These are phyloP conservation scores for Komagataella ulmi DNA, from an alignment of 805 yeast genomes.

Conservation along the genomic window DNA sequence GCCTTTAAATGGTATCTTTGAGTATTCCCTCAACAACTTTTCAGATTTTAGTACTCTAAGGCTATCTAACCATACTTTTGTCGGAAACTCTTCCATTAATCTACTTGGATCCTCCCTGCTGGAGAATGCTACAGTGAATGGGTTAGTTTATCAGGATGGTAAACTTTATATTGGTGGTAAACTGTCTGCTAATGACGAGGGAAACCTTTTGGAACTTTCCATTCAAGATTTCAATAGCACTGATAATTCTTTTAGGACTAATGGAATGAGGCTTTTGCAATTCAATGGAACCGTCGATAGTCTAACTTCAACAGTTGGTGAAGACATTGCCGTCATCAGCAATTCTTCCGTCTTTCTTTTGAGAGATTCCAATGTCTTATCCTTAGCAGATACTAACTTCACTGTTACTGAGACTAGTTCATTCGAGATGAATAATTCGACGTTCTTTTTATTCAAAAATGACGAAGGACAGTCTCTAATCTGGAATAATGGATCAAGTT, in stretches of 20 bases:
- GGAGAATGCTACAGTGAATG: slow-evolving; percentile 24
- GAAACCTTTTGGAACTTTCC: slow-evolving; percentile 21
- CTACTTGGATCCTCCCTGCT: slow-evolving; percentile 20
- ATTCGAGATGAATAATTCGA: background rate
- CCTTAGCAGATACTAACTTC: background rate
- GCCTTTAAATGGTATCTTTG: slow-evolving; percentile 66
- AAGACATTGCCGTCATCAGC: background rate
- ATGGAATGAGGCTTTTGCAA: background rate
- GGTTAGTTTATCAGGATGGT: slow-evolving; percentile 18
- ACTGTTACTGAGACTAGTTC: background rate
- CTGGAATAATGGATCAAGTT: background rate
- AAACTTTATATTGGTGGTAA: slow-evolving; percentile 36
- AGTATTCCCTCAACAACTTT: slow-evolving; percentile 64
- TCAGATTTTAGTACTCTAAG: slow-evolving; percentile 9
- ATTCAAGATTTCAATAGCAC: slow-evolving; percentile 11
- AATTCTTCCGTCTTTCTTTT: background rate
- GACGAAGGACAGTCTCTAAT: background rate
- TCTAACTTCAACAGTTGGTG: background rate
- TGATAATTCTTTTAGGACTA: slow-evolving; percentile 3
- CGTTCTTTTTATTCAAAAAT: background rate
- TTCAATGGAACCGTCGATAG: background rate
- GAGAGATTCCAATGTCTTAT: background rate
- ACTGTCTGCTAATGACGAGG: slow-evolving; percentile 22
- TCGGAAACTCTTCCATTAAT: slow-evolving; percentile 38
- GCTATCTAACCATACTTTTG: slow-evolving; percentile 9